These are phyloP conservation scores for Trypanosoma melophagium DNA, from an alignment of 208 protist species.

Conservation along the genomic window DNA sequence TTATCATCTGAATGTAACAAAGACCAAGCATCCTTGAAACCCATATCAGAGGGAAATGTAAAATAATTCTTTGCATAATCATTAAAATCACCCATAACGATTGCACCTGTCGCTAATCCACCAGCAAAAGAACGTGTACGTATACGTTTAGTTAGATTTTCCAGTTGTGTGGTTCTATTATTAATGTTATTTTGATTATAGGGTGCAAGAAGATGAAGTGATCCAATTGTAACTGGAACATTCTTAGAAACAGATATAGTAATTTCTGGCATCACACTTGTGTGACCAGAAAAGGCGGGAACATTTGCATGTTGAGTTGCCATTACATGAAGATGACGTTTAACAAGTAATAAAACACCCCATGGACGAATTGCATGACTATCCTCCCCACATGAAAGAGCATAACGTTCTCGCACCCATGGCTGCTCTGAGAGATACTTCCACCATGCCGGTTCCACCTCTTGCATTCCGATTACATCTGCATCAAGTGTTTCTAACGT, in stretches of 20 bases:
- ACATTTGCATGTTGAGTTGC: constrained; percentile 39
- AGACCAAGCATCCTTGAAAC: constrained; percentile 53
- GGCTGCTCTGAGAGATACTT: constrained; percentile 42
- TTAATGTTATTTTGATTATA: constrained; percentile 52
- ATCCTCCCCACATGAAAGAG: constrained; percentile 30
- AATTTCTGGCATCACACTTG: constrained; percentile 47
- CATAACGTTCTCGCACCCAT: constrained; percentile 48
- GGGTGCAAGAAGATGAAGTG: constrained; percentile 54
- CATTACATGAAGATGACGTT: constrained; percentile 25
- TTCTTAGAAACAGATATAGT: constrained; percentile 32
- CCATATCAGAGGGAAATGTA: constrained; percentile 35
- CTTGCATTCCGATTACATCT: constrained; percentile 67
- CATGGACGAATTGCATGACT: constrained; percentile 51
- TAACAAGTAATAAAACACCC: constrained; percentile 56
- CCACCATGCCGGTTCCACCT: constrained; percentile 55
- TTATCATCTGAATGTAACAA: constrained; percentile 32
- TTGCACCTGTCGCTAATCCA: constrained; percentile 8
- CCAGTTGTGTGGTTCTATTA: constrained; percentile 46
- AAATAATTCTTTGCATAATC: constrained; percentile 45
- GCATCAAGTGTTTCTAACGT: constrained; percentile 40
- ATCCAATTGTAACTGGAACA: constrained; percentile 39
- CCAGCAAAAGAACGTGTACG: constrained; percentile 9
- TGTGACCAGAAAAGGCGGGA: constrained; percentile 45
- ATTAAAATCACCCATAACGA: constrained; percentile 67
- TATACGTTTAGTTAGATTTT: constrained; percentile 41